Evolutionary conservation across 148 eudicot genomes (phyloP).

Genomic region (Fagopyrum homotropicum): DNA sequence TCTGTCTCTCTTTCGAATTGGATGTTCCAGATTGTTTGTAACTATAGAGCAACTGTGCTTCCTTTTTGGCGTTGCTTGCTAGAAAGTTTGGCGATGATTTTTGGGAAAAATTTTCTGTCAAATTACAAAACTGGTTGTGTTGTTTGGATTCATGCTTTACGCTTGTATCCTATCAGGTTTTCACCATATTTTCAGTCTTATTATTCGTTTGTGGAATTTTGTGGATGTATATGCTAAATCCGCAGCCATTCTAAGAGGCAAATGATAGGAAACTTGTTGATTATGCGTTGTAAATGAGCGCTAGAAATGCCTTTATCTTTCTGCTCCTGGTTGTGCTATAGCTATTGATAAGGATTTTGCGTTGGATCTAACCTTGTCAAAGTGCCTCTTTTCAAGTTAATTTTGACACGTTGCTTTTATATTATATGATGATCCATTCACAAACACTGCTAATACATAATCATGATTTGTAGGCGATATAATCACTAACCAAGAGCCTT

Average conservation of each 20-base stretch:
- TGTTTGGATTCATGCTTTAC: background rate
- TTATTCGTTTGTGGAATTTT: background rate
- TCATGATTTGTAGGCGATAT: constrained; percentile 59
- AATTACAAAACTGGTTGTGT: background rate
- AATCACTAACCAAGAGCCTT: constrained; percentile 68
- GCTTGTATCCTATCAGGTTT: background rate
- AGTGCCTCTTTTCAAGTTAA: background rate
- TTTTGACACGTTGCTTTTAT: background rate
- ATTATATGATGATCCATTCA: background rate
- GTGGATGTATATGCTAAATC: background rate
- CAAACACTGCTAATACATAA: background rate
- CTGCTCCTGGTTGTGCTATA: background rate
- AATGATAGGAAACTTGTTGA: background rate
- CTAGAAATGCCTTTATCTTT: background rate
- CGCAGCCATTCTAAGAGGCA: background rate
- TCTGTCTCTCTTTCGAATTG: background rate
- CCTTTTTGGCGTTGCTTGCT: background rate
- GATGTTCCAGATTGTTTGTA: background rate
- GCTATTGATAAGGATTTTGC: background rate
- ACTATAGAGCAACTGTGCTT: background rate
- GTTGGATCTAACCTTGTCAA: background rate
- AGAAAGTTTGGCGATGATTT: background rate
- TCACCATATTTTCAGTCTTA: background rate
- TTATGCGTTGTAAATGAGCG: background rate
- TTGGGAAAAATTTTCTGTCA: background rate